phyloP scores from a whole-genome alignment of 2,329 filamentous ascomycete genomes.

The Aspergillus pseudoviridinutans region DNA sequence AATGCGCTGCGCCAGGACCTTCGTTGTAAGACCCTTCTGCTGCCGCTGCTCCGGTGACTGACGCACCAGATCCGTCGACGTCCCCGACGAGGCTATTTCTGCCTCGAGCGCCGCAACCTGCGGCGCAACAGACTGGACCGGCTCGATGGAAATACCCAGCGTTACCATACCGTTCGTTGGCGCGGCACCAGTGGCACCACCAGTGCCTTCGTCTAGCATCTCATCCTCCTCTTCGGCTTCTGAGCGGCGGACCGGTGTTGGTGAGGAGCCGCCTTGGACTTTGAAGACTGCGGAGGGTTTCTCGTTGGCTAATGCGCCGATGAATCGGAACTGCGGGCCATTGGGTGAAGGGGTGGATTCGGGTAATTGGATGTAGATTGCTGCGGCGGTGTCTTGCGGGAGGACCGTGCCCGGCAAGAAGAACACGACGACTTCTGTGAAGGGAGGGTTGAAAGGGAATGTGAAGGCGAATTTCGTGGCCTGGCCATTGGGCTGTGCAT shows the following conservation, averaged over 20 bases:
- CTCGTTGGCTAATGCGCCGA: slow-evolving; percentile 83
- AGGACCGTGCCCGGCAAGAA: slow-evolving; percentile 73
- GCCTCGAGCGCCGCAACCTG: slow-evolving; percentile 59
- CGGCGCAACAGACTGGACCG: slow-evolving; percentile 64
- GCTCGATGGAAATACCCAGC: slow-evolving; percentile 79
- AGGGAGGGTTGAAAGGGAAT: slow-evolving; percentile 59
- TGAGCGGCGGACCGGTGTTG: slow-evolving; percentile 15
- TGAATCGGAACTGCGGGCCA: slow-evolving; percentile 67
- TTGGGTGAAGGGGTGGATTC: slow-evolving; percentile 30
- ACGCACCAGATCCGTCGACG: slow-evolving; percentile 28
- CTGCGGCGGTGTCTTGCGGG: slow-evolving; percentile 72
- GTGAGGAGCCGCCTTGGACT: slow-evolving; percentile 45
- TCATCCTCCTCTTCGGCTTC: slow-evolving; percentile 38
- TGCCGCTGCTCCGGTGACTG: slow-evolving; percentile 22
- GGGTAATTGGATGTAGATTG: slow-evolving; percentile 81
- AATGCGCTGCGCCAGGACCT: slow-evolving; percentile 82
- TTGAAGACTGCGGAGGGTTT: slow-evolving; percentile 93
- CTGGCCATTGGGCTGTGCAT: slow-evolving; percentile 51
- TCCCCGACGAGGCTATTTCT: slow-evolving; percentile 18
- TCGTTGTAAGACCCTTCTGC: slow-evolving; percentile 56
- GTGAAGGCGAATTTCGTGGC: slow-evolving; percentile 62
- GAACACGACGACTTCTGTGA: slow-evolving; percentile 80
- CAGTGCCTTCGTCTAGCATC: slow-evolving; percentile 47
- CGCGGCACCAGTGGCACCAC: slow-evolving; percentile 19
- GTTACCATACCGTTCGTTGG: slow-evolving; percentile 53